Base-by-base conservation (phyloP, 1,139 yeast genomes). In the Hemisphaericaspora lyxosophila region DNA sequence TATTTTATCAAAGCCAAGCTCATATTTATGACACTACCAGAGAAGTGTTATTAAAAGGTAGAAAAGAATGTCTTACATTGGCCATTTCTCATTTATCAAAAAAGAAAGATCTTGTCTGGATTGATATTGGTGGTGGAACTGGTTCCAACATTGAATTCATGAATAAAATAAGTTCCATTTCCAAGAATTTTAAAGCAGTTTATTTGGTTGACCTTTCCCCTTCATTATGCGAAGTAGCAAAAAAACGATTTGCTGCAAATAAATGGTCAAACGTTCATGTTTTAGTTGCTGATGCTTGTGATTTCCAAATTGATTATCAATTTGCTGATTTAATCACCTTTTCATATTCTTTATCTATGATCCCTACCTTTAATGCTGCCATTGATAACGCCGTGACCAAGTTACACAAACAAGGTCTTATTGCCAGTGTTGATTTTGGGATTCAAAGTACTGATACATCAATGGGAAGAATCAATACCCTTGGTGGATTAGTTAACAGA, bases 61-160 rank as follows among this genome's bases (percentile, higher is more conserved):
- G 95, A 51, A 78, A 77, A 52, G 76, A 75, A 43, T 81, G 87
- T 46, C 67, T 85, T 41, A 69, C 71, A 39, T 60, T 84, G 43
- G 84, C 85, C 1, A 70, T 69, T 27, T 58, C 80, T 27, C 90
- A 83, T 55, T 62, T 82, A 36, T 54, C 57, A 33, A 59, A 58
- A 34, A 55, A 59, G 38, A 60, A 61, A 38, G 73, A 73, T 39
- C 63, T 83, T 38, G 81, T 85, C 33, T 85, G 95, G 95, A 73
- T 85, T 39, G 95, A 85, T 57, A 73, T 85, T 55, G 95, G 95
- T 37, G 94, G 94, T 30, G 94, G 94, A 19, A 85, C 95, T 5
- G 95, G 95, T 34, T 71, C 82, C 60, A 85, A 85, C 60, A 81
- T 85, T 51, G 94, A 85, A 59, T 73, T 73, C 50, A 85, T 85